These are phyloP conservation scores for Termitomyces sp. DNA, from an alignment of 768 basidiomycete genomes.

Conservation along the genomic window DNA sequence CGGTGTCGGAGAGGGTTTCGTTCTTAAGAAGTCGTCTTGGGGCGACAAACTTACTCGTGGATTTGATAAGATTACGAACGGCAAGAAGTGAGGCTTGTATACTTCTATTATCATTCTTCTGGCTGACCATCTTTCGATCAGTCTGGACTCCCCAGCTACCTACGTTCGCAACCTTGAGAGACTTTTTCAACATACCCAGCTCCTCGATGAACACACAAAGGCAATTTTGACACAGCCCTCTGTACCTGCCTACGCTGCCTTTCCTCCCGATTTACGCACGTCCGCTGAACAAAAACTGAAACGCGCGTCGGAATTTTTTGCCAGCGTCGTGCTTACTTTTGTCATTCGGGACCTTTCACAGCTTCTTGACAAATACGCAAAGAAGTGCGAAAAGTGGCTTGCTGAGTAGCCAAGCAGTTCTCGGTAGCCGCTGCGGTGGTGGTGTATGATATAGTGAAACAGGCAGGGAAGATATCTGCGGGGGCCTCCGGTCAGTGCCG, in stretches of 20 bases:
- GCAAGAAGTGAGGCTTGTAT: slow-evolving; percentile 65
- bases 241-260: slow-evolving; percentile 67
- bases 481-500: slow-evolving; percentile 5
- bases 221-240: slow-evolving; percentile 60
- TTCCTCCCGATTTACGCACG: slow-evolving; percentile 56
- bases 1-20: slow-evolving; percentile 83
- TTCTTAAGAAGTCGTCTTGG: slow-evolving; percentile 78
- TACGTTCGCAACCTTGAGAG: slow-evolving; percentile 74
- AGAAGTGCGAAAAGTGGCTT: slow-evolving; percentile 91
- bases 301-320: slow-evolving; percentile 88
- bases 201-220: slow-evolving; percentile 84
- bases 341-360: slow-evolving; percentile 84
- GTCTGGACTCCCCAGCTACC: slow-evolving; percentile 81
- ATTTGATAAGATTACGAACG: slow-evolving; percentile 81
- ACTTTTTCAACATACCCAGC: slow-evolving; percentile 68
- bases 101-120: slow-evolving; percentile 1
- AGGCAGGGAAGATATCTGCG: slow-evolving; percentile 1
- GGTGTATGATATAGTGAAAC: neutral
- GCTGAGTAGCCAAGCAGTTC: slow-evolving; percentile 51
- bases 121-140: slow-evolving; percentile 24
- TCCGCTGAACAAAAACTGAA: slow-evolving; percentile 71
- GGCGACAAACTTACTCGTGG: slow-evolving; percentile 67
- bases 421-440: neutral
- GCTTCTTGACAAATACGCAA: slow-evolving; percentile 87
- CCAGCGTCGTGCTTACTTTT: slow-evolving; percentile 81